Base-by-base conservation (phyloP, 2,329 filamentous ascomycete genomes). In the Alternaria infectoria region DNA sequence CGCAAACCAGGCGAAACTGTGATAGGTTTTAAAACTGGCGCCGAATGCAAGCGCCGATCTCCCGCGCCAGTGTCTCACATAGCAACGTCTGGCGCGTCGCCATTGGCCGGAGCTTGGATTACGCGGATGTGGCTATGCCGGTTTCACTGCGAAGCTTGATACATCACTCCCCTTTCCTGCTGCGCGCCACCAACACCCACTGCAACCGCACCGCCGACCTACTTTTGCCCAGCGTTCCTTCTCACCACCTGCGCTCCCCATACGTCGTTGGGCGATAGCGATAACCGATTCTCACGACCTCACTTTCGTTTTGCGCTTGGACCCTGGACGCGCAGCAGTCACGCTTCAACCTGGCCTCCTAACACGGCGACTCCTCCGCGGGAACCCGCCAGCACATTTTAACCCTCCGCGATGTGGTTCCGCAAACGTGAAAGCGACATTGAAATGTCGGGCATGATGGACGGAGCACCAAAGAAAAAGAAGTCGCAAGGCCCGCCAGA, bases 21-120 rank as follows among this genome's bases (percentile, higher is more conserved):
- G 59, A 67, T 68, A 65, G 68, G 70, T 67, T 70, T 69, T 64
- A 57, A 62, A 56, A 46, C 49, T 26, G 21, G 23, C 30, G 59
- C 59, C 32, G 46, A 46, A 32, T 21, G 54, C 65, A 62, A 66
- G 66, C 68, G 65, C 64, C 44, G 59, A 64, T 57, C 57, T 67
- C 65, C 68, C 68, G 74, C 72, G 72, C 73, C 69, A 74, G 61
- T 67, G 74, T 75, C 68, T 68, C 74, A 74, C 44, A 62, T 67
- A 54, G 54, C 61, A 69, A 57, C 49, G 64, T 54, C 44, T 43
- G 46, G 45, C 49, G 58, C 58, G 59, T 56, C 26, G 50, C 70
- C 64, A 74, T 76, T 73, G 73, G 73, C 21, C 46, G 13, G 47
- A 30, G 36, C 44, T 46, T 26, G 52, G 54, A 64, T 62, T 55